A percentile compares a stretch with the other conserved stretches of the same genome.
phyloP scores from a whole-genome alignment of 1,139 yeast genomes.

The Pichia sp. region DNA sequence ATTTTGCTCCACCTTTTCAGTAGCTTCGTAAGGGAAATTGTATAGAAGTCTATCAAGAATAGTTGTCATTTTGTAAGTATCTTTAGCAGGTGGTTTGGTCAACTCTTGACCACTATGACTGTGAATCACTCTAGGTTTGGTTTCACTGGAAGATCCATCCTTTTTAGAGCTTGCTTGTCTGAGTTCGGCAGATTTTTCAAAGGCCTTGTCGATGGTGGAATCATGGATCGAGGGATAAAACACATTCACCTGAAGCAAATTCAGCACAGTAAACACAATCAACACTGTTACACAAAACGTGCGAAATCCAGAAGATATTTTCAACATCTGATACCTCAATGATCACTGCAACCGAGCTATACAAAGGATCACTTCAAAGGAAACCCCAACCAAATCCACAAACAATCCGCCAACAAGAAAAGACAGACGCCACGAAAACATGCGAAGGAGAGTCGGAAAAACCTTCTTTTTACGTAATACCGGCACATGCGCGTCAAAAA shows the following conservation, averaged over 20 bases:
- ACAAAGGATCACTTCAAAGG: no score
- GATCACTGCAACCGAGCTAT: no score
- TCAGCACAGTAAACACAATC: slow-evolving; percentile 6
- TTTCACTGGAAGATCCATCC: neutral
- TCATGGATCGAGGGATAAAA: slow-evolving; percentile 6
- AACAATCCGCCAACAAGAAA: no score
- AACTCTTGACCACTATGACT: slow-evolving; percentile 6
- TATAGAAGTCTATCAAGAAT: slow-evolving; percentile 38
- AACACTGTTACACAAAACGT: slow-evolving; percentile 3
- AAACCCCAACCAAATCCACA: no score
- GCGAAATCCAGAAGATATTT: no score
- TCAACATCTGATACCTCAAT: no score
- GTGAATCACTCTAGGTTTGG: neutral
- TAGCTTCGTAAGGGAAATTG: slow-evolving; percentile 63
- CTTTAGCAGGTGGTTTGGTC: slow-evolving; percentile 16
- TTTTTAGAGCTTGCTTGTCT: neutral
- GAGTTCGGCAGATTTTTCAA: slow-evolving; percentile 6
- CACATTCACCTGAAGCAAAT: slow-evolving; percentile 6
- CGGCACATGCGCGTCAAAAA: no score
- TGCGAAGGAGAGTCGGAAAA: no score
- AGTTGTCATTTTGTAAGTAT: slow-evolving; percentile 20
- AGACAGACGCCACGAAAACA: no score
- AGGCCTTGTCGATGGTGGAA: slow-evolving; percentile 7
- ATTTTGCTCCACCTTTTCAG: slow-evolving; percentile 48
- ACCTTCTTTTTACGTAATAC: no score